These are phyloP conservation scores for Yamadazyma dushanensis DNA, from an alignment of 1,139 yeast genomes.

Conservation along the genomic window DNA sequence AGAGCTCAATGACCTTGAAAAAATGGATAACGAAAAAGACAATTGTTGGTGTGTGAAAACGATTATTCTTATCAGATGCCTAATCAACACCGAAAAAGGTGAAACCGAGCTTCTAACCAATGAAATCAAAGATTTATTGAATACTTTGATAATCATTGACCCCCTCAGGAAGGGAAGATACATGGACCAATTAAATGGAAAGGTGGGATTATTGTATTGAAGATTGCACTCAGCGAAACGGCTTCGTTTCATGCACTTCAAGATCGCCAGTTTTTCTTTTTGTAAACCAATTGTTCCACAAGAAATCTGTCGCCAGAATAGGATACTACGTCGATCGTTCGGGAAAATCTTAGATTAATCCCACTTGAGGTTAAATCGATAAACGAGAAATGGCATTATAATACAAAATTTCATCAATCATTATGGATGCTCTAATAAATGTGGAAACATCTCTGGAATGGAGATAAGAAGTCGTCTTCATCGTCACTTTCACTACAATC, in stretches of 20 bases:
- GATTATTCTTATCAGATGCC: slow-evolving; percentile 42
- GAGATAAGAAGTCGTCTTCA: slow-evolving; percentile 9
- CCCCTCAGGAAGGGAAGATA: slow-evolving; percentile 71
- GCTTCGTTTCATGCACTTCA: too few species aligned
- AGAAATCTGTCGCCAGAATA: too few species aligned
- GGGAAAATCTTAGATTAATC: too few species aligned
- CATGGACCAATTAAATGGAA: slow-evolving; percentile 33
- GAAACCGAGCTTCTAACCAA: slow-evolving; percentile 17
- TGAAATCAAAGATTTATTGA: slow-evolving; percentile 30
- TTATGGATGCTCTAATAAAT: slow-evolving; percentile 7
- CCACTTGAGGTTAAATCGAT: too few species aligned
- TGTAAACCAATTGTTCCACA: too few species aligned
- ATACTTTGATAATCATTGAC: slow-evolving; percentile 56
- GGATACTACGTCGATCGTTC: too few species aligned
- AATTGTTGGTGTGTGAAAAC: slow-evolving; percentile 71
- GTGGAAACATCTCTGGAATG: slow-evolving; percentile 11
- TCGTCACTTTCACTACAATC: slow-evolving; percentile 5
- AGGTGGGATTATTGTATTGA: slow-evolving; percentile 8
- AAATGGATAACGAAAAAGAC: slow-evolving; percentile 58
- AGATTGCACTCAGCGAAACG: too few species aligned
- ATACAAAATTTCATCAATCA: not conserved
- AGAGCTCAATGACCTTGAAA: slow-evolving; percentile 62
- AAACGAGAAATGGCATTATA: not conserved
- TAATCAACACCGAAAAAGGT: slow-evolving; percentile 20
- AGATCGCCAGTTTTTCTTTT: too few species aligned